phyloP scores from a whole-genome alignment of 768 basidiomycete genomes.

The Saitozyma sp. region DNA sequence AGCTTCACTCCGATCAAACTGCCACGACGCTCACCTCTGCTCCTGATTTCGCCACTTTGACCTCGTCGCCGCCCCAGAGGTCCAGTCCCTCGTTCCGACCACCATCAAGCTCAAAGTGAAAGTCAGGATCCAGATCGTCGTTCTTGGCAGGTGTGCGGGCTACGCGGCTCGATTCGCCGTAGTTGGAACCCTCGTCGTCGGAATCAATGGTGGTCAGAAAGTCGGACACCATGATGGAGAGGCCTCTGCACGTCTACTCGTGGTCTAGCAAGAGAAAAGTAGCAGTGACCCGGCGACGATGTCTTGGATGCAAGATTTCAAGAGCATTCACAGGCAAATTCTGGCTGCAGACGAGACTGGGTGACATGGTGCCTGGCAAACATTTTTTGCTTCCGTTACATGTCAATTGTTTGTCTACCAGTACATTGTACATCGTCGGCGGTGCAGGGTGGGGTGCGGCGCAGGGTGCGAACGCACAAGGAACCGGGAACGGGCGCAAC shows the following conservation, averaged over 20 bases:
- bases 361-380: too few relatives aligned
- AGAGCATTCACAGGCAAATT: too few relatives aligned
- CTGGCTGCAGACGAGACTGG: too few relatives aligned
- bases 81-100: slow-evolving; percentile 64
- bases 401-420: background rate
- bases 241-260: too few relatives aligned
- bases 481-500: too few relatives aligned
- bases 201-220: slow-evolving; percentile 44
- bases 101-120: slow-evolving; percentile 74
- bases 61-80: slow-evolving; percentile 62
- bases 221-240: slow-evolving; percentile 8
- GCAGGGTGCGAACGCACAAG: background rate
- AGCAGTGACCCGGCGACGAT: too few relatives aligned
- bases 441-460: slow-evolving; percentile 6
- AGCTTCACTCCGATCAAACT: slow-evolving; percentile 1
- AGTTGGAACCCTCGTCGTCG: slow-evolving; percentile 35
- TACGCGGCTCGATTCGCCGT: slow-evolving; percentile 24
- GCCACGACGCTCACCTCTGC: slow-evolving; percentile 23
- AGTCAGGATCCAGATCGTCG: slow-evolving; percentile 68
- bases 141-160: slow-evolving; percentile 1
- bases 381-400: too few relatives aligned
- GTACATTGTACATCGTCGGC: background rate
- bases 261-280: too few relatives aligned
- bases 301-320: too few relatives aligned
- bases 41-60: slow-evolving; percentile 60